These are phyloP conservation scores for Corniculantispora saksenae DNA, from an alignment of 2,329 filamentous ascomycete species.

Conservation along the genomic window DNA sequence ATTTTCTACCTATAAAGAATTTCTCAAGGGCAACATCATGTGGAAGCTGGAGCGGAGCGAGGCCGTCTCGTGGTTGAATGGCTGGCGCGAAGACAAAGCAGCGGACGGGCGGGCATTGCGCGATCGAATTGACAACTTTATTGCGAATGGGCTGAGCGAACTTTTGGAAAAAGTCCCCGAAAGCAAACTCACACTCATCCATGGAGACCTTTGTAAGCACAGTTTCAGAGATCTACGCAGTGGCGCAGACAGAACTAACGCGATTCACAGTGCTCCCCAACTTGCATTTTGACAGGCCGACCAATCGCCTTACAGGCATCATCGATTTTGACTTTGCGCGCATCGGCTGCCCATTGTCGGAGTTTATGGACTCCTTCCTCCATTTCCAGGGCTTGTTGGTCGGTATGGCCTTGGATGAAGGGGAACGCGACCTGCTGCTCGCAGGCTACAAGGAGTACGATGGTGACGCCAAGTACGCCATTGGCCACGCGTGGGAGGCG, in stretches of 20 bases:
- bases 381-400: neutral
- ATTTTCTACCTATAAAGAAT: conserved; percentile 15
- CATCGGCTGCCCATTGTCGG: conserved; percentile 7
- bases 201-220: conserved; percentile 12
- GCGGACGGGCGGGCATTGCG: conserved; percentile 7
- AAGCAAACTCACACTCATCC: neutral
- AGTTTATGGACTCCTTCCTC: conserved; percentile 14
- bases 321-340: conserved; percentile 19
- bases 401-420: neutral
- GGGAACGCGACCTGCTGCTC: neutral
- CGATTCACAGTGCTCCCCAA: neutral
- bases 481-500: neutral
- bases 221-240: too few species aligned
- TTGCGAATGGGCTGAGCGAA: conserved; percentile 1
- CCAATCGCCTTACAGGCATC: conserved; percentile 8
- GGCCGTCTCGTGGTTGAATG: conserved; percentile 16
- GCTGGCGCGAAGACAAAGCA: conserved; percentile 12
- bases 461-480: neutral
- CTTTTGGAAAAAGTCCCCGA: conserved; percentile 1
- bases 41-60: conserved; percentile 20
- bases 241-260: too few species aligned
- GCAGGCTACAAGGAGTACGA: neutral
- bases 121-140: conserved; percentile 14
- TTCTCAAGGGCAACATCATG: conserved; percentile 13
- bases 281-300: conserved; percentile 13